These are phyloP conservation scores for Cercophora samala DNA, from an alignment of 495 filamentous ascomycete genomes.

Conservation along the genomic window DNA sequence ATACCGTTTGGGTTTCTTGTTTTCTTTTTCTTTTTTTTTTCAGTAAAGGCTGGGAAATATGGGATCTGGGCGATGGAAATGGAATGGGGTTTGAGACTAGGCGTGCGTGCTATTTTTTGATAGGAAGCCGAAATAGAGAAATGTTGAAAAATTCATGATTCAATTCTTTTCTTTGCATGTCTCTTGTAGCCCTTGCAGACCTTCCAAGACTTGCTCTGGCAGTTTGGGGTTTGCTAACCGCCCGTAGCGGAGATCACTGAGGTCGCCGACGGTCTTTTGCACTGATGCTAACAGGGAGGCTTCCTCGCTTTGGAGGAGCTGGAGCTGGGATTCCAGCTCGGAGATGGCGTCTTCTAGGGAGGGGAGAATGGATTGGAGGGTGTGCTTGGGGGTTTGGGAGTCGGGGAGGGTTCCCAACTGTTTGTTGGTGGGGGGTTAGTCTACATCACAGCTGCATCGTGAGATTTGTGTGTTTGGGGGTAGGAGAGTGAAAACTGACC, in stretches of 20 bases:
- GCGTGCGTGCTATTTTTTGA: not conserved
- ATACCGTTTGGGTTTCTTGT: not conserved
- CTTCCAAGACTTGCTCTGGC: conserved; percentile 59
- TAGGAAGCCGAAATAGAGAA: not conserved
- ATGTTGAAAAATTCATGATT: conserved; percentile 17
- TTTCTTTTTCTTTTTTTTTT: not conserved
- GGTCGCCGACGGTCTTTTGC: conserved; percentile 58
- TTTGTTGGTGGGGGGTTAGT: conserved; percentile 31
- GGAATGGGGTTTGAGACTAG: no score
- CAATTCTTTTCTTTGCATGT: conserved; percentile 53
- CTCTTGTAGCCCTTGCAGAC: conserved; percentile 59
- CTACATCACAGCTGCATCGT: no score
- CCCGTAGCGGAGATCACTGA: conserved; percentile 83
- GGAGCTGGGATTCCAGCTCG: conserved; percentile 64
- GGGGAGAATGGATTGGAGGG: conserved; percentile 59
- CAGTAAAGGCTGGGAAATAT: not conserved
- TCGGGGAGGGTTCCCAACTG: conserved; percentile 59
- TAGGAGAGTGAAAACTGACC: conserved; percentile 38
- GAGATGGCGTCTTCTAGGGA: conserved; percentile 63
- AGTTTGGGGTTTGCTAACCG: conserved; percentile 60
- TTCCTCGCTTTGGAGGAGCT: conserved; percentile 61
- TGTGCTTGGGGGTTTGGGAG: conserved; percentile 49
- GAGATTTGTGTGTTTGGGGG: not conserved
- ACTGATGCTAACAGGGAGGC: conserved; percentile 57
- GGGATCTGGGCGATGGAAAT: not conserved